Evolutionary conservation across 352 stramenopile species (phyloP), one percentile per base, ranked within the genome.

Genomic region (Globisporangium cystogenes): DNA sequence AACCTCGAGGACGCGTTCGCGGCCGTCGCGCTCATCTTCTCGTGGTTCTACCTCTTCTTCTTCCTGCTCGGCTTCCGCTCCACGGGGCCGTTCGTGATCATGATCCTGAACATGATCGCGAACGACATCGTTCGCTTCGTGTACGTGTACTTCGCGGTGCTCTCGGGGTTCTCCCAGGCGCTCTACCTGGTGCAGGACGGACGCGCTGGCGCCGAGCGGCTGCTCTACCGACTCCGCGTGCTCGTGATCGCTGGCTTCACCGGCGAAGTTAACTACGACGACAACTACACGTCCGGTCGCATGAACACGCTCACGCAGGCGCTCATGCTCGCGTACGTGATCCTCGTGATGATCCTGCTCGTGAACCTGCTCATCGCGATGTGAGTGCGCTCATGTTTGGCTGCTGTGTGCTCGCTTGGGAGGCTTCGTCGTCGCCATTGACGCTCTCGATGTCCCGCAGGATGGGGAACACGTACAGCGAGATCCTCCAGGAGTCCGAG

Each of bases 341-440:
- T 88, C 21, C 65, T 88, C 40, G 73, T 83, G 48, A 74, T 80
- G 64, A 84, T 84, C 23, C 59, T 86, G 36, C 70, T 88, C 31
- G 60, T 88, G 8, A 88, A 85, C 47, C 44, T 86, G 33, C 69
- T 86, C 0, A 85, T 88, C 20, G 74, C 77, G 40, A 86, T 84
- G 74, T 79, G 60, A 27, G 66, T 64, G 7, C 43, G 2, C 10
- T 12, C 8, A 11, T 10, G 14, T 39, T 39, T 2, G 33, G 33
- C 4, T 18, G 14, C 6, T 18, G 14, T 12, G 8, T 18, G 33
- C 33, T 18, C 11, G 3, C 4, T 3, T 18, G 33, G 14, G 14
- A 2, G 3, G n/a, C n/a, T n/a, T 39, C 10, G 2, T 39, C 14
- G 11, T 29, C 26, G 26, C 51, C 48, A 26, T 4, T 52, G 21